Conservation (phyloP, 495 filamentous ascomycete genomes). For the Penicillium lagena region DNA sequence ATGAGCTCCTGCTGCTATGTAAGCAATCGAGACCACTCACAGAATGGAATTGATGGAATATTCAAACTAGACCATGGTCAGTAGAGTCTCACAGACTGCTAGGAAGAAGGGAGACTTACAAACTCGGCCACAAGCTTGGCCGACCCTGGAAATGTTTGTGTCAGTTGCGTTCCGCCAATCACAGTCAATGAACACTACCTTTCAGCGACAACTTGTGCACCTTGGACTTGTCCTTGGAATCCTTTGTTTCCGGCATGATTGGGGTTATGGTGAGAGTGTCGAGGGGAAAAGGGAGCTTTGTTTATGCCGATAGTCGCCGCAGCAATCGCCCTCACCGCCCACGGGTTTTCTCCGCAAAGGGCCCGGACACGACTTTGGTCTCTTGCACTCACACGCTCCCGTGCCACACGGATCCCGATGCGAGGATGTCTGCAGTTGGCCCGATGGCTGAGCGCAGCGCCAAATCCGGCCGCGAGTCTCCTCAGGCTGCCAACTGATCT, state of each 20-base stretch:
- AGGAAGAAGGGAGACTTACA: slow-evolving; percentile 45
- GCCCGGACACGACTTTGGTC: not conserved
- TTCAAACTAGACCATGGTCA: slow-evolving; percentile 63
- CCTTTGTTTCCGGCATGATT: no score
- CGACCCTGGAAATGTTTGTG: slow-evolving; percentile 44
- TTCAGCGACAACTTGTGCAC: slow-evolving; percentile 90
- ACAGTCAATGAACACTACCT: slow-evolving; percentile 42
- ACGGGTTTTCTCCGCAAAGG: slow-evolving; percentile 23
- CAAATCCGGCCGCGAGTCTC: slow-evolving; percentile 28
- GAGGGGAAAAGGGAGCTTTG: slow-evolving; percentile 18
- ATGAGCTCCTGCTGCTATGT: slow-evolving; percentile 1
- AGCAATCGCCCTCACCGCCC: slow-evolving; percentile 29
- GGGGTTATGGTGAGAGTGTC: no score
- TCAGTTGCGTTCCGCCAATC: slow-evolving; percentile 13
- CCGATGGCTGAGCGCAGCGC: slow-evolving; percentile 44
- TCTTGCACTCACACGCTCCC: slow-evolving; percentile 11
- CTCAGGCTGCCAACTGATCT: slow-evolving; percentile 23
- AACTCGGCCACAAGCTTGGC: slow-evolving; percentile 93
- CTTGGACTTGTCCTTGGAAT: slow-evolving; percentile 74
- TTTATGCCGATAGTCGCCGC: slow-evolving; percentile 36
- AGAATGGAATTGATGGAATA: slow-evolving; percentile 96
- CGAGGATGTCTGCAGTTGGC: slow-evolving; percentile 51
- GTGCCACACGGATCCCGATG: slow-evolving; percentile 43
- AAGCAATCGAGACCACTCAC: slow-evolving; percentile 23
- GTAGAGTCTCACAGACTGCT: not conserved